Evolutionary conservation across 202 grass and related monocot species (phyloP), one percentile per base, ranked within the genome.

Genomic region (Cymbopogon flexuosus): DNA sequence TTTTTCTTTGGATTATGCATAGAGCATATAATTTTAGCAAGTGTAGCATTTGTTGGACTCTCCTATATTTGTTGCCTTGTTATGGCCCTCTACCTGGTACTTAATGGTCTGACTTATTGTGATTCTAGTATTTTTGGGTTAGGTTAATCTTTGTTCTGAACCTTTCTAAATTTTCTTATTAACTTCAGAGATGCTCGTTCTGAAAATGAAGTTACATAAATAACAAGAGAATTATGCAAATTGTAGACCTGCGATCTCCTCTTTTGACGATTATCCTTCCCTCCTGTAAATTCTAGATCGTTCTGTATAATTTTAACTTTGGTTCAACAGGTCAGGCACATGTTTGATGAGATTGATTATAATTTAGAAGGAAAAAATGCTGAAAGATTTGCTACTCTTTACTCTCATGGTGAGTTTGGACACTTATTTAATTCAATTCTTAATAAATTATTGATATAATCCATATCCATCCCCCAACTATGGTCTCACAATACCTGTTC

Each of bases 261-360:
- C 21, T 41, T 58, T 68, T 83, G 46, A 27, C 37, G 30, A 21
- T 65, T 8, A 35, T 19, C 11, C 31, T 66, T 66, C 18, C 56
- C 24, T 65, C 3, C 56, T 35, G 8, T 65, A 56, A 64, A 35
- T 45, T 62, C n/a, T 45, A 59, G 24, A 54, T 64, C 9, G 6
- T 43, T 65, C 62, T 43, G 12, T 24, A 37, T 36, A 36, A 14
- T 65, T 66, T 11, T 64, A 52, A 61, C 18, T 60, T 73, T 72
- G 39, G 61, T 74, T 90, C 14, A 82, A 85, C 82, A 97, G 90
- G 95, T 97, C 59, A 91, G 95, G 68, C 95, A 97, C 86, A 97
- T 97, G 95, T 97, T 97, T 91, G 90, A 94, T 68, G 95, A 97
- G 88, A 93, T 94, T 61, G 95, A 97, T 90, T 97, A 97, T 79